phyloP scores from a whole-genome alignment of 805 yeast species.

The Kodamaea leandrae region DNA sequence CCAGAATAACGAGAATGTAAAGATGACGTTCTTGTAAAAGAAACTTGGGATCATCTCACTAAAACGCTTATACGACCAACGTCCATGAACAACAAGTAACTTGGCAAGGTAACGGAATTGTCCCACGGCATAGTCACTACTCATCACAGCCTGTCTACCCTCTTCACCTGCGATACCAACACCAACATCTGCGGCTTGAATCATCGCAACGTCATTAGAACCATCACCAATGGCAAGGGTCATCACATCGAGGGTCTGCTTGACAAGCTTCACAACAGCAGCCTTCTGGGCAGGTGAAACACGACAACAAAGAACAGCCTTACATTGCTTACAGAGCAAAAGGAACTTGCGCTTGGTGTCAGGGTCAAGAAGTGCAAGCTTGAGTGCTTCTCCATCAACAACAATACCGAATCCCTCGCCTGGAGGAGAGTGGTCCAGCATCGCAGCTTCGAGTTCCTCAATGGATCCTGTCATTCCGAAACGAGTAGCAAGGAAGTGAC shows the following conservation, averaged over 20 bases:
- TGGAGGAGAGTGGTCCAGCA: conserved; percentile 64
- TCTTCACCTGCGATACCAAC: conserved; percentile 87
- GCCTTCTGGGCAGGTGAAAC: conserved; percentile 86
- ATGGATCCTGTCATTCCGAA: conserved; percentile 59
- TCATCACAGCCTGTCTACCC: conserved; percentile 85
- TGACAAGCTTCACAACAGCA: conserved; percentile 65
- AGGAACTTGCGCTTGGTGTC: conserved; percentile 51
- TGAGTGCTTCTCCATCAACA: conserved; percentile 68
- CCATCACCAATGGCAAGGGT: conserved; percentile 85
- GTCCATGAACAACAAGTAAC: conserved; percentile 72
- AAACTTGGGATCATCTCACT: conserved; percentile 78
- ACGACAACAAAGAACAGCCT: conserved; percentile 77
- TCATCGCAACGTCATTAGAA: conserved; percentile 86
- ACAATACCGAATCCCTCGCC: conserved; percentile 55
- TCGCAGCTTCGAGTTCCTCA: conserved; percentile 56
- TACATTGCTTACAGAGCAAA: conserved; percentile 70
- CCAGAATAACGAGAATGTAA: conserved; percentile 76
- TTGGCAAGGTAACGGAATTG: conserved; percentile 69
- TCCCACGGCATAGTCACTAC: conserved; percentile 79
- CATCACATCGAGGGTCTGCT: conserved; percentile 63
- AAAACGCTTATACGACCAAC: conserved; percentile 75
- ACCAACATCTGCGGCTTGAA: conserved; percentile 81
- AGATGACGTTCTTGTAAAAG: conserved; percentile 73
- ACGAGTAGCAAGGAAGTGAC: conserved; percentile 51
- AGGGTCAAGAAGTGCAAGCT: conserved; percentile 39